phyloP scores from a whole-genome alignment of 2,329 filamentous ascomycete genomes.

The Colletotrichum sp. region DNA sequence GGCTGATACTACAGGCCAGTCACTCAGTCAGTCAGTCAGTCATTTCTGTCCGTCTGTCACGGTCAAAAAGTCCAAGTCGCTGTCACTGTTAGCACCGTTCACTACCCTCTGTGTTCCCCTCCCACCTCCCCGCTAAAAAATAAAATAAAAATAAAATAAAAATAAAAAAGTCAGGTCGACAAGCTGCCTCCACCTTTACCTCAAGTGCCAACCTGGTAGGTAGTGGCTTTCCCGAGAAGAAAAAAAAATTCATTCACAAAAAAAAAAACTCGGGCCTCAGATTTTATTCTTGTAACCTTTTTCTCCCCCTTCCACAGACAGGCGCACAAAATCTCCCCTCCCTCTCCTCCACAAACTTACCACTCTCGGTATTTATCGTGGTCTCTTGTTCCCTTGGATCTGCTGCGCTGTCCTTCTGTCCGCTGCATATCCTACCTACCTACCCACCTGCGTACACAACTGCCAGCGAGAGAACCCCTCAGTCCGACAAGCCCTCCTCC shows the following conservation, averaged over 20 bases:
- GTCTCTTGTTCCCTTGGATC: background rate
- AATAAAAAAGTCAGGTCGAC: constrained; percentile 9
- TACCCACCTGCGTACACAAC: constrained; percentile 3
- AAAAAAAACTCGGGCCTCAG: constrained; percentile 23
- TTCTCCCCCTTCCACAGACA: constrained; percentile 3
- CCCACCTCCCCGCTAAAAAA: constrained; percentile 3
- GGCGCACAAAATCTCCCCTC: constrained; percentile 1
- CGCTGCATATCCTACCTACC: background rate
- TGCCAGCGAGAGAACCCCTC: background rate
- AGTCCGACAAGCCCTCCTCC: constrained; percentile 7
- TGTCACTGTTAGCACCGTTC: background rate
- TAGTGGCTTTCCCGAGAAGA: constrained; percentile 18
- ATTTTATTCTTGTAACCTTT: constrained; percentile 22
- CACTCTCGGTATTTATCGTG: constrained; percentile 7
- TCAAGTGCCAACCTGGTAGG: constrained; percentile 19
- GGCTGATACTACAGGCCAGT: background rate
- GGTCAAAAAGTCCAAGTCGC: background rate
- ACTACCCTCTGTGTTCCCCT: background rate
- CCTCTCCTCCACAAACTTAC: constrained; percentile 10
- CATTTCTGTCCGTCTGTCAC: background rate
- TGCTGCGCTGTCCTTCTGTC: background rate
- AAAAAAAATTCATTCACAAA: constrained; percentile 25
- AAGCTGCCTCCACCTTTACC: constrained; percentile 18
- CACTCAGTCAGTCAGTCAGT: background rate
- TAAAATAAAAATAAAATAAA: background rate